Base-by-base conservation (phyloP, 202 grass and related monocot species). In the Cymbopogon flexuosus region DNA sequence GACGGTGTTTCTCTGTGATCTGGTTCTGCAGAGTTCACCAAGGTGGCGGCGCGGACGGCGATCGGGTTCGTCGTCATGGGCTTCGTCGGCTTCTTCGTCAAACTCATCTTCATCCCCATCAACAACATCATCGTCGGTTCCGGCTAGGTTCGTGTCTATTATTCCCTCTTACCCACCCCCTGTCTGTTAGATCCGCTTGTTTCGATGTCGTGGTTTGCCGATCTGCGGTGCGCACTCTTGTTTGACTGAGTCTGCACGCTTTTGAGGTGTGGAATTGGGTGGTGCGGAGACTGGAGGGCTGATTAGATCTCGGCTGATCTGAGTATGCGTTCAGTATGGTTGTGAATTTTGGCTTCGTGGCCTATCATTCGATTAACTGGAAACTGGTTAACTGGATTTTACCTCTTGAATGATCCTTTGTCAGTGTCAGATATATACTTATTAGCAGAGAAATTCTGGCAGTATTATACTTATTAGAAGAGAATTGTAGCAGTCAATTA, bases 41-140 rank as follows among this genome's bases (percentile, higher is more conserved):
- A 92, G 90, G 87, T 96, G 85, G 90, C 90, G 34, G 57, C 86
- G 60, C 87, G 93, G 54, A 92, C 93, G 22, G 93, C 88, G 61
- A 88, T 96, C 45, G 93, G 93, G 63, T 90, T 92, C 82, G 85
- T 96, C 65, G 93, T 90, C 46, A 96, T 96, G 90, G 90, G 90
- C 2, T 92, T 96, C 84, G 90, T 92, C 14, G 90, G 90, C 1
- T 96, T 96, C 83, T 96, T 96, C 75, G 90, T 96, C 83, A 92
- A 96, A 77, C 90, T 96, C 52, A 92, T 96, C 76, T 96, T 92
- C 79, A 92, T 90, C 69, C 93, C 93, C 30, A 96, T 96, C 90
- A 92, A 96, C 87, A 92, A 96, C 59, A 90, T 92, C 76, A 92
- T 95, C 75, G 90, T 92, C 84, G 89, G 93, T 13, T 92, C 90